A percentile compares a stretch with the other conserved stretches of the same genome.
Conservation (phyloP, 202 grass and related monocot species). For the Dendrocalamus latiflorus region DNA sequence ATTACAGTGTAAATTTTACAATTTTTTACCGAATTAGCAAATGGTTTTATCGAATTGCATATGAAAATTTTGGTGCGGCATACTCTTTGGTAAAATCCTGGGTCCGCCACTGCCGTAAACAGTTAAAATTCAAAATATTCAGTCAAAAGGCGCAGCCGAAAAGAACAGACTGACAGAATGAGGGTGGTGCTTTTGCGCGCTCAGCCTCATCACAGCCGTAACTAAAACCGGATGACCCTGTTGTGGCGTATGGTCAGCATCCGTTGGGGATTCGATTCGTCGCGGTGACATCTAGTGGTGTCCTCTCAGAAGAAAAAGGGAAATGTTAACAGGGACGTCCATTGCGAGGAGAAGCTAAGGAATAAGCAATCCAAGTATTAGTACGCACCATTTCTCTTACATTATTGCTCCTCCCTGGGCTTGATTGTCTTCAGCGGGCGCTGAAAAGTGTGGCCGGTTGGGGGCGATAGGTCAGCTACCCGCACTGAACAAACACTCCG, state of each 20-base stretch:
- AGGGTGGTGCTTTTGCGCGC: not conserved
- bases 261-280: not conserved
- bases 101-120: no score
- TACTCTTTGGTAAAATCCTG: no score
- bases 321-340: not conserved
- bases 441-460: not conserved
- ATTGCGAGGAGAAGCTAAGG: not conserved
- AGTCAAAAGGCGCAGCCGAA: no score
- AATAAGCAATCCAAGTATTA: not conserved
- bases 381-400: not conserved
- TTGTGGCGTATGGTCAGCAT: not conserved
- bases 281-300: not conserved
- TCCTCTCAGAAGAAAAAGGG: not conserved
- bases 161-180: no score
- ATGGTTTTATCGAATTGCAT: no score
- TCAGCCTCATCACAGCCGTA: not conserved
- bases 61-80: no score
- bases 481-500: not conserved
- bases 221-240: not conserved
- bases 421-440: not conserved
- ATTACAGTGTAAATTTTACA: no score
- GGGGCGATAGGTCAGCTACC: not conserved
- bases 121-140: no score
- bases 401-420: not conserved
- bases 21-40: no score